Conservation (phyloP, 345 rosid genomes). For the Euphorbia pulcherrima region DNA sequence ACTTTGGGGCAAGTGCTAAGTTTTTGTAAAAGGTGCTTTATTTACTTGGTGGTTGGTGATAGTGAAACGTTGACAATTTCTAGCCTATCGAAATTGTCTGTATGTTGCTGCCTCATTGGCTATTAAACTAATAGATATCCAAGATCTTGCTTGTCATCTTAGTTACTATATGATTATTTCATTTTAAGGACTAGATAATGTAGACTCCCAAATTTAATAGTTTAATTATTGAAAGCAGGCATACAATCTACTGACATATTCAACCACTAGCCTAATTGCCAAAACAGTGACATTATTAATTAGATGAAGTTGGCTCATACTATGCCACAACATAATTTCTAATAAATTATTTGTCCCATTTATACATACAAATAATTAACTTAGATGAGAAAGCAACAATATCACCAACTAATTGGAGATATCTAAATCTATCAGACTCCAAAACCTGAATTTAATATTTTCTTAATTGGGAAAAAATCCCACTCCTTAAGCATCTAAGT, state of each 20-base stretch:
- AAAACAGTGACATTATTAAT: too few species aligned
- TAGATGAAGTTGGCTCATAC: too few species aligned
- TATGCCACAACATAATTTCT: too few species aligned
- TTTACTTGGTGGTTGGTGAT: constrained; percentile 22
- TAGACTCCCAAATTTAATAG: constrained; percentile 6
- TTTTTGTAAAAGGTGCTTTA: constrained; percentile 8
- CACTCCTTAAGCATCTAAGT: neutral
- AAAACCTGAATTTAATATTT: constrained; percentile 7
- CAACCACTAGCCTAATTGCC: too few species aligned
- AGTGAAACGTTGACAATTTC: constrained; percentile 28
- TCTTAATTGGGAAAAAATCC: neutral
- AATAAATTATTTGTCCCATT: too few species aligned
- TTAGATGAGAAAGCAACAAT: too few species aligned
- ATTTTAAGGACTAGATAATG: neutral
- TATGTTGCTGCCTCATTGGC: constrained; percentile 3
- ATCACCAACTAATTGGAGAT: constrained; percentile 14
- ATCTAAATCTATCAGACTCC: neutral
- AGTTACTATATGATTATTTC: neutral
- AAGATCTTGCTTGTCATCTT: constrained; percentile 23
- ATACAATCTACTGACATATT: too few species aligned
- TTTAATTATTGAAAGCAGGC: too few species aligned
- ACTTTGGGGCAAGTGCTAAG: constrained; percentile 11
- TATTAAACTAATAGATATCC: constrained; percentile 22
- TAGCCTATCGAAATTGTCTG: constrained; percentile 7
- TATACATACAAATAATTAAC: too few species aligned